These are phyloP conservation scores for Gilbertella persicaria DNA, from an alignment of 371 early-diverging fungal genomes.

Conservation along the genomic window DNA sequence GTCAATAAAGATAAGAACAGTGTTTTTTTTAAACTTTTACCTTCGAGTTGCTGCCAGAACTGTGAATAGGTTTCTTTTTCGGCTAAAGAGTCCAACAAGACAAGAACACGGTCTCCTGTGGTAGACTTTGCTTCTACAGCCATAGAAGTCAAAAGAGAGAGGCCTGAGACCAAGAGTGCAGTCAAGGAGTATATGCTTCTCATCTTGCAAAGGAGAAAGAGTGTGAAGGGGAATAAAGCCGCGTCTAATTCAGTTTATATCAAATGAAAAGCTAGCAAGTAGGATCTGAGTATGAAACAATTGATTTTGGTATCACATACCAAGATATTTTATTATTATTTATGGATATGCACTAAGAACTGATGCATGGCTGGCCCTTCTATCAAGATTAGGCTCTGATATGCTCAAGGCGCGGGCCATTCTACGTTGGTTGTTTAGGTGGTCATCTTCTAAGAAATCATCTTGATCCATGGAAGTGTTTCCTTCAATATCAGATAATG, in stretches of 20 bases:
- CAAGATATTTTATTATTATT: no score
- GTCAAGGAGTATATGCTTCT: slow-evolving; percentile 20
- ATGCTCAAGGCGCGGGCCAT: no score
- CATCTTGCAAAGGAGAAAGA: slow-evolving; percentile 4
- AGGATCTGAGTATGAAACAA: no score
- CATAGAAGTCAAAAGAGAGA: slow-evolving; percentile 7
- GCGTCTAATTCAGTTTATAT: neutral
- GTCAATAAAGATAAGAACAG: neutral
- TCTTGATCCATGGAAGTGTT: no score
- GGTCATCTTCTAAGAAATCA: no score
- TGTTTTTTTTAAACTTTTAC: slow-evolving; percentile 31
- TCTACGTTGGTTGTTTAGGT: no score
- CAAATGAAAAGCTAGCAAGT: slow-evolving; percentile 18
- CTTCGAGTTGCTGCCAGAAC: slow-evolving; percentile 67
- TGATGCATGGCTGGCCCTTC: no score
- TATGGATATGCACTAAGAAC: no score
- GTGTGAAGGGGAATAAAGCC: neutral
- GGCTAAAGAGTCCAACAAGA: slow-evolving; percentile 68
- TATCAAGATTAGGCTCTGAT: no score
- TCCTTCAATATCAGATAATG: slow-evolving; percentile 42
- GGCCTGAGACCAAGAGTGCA: slow-evolving; percentile 12
- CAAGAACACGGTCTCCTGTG: slow-evolving; percentile 70
- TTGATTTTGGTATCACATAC: no score
- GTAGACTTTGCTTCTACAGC: slow-evolving; percentile 55
- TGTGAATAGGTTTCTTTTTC: slow-evolving; percentile 54